Evolutionary conservation across 2,329 filamentous ascomycete species (phyloP), one percentile per base, ranked within the genome.

Genomic region (Fusarium praegraminearum): DNA sequence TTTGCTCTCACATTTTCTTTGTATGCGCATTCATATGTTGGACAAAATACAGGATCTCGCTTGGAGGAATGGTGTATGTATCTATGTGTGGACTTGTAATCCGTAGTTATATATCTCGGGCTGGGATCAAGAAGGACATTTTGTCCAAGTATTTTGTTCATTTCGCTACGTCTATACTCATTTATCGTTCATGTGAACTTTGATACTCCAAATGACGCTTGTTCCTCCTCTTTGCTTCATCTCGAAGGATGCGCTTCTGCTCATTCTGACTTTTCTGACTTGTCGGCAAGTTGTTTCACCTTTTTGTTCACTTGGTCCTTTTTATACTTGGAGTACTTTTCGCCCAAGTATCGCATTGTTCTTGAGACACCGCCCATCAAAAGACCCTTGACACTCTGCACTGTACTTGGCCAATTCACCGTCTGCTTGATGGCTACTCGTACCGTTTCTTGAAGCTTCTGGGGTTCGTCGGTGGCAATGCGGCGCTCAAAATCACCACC

Each of bases 341-440:
- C 96, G 44, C 86, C 84, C 57, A 97, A 75, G 78, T 99, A 99
- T 67, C 90, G 87, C 83, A 87, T 86, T 8, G 90, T 91, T 74
- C 90, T 88, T 9, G 83, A 77, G 18, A 92, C 78, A 0, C 96
- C 97, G 0, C 92, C 90, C 4, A 94, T 98, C 45, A 98, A 79
- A 2, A 92, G 78, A 3, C 94, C 90, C 81, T 99, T 99, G 67
- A 95, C 77, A 56, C 90, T 96, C 80, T 99, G 95, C 7, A 90
- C 90, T 4, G 93, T 93, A 75, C 93, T 96, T 1, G 96, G 94
- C 96, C 96, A 98, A 58, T 89, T 88, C 73, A 98, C 93, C 0
- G 97, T 98, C 77, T 92, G 91, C 76, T 90, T 91, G 76, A 99
- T 94, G 41, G 94, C 91, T 38, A 86, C 84, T 35, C 90, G 87